Evolutionary conservation across 2,329 filamentous ascomycete species (phyloP), one percentile per base, ranked within the genome.

Genomic region (Neonectria hederae): DNA sequence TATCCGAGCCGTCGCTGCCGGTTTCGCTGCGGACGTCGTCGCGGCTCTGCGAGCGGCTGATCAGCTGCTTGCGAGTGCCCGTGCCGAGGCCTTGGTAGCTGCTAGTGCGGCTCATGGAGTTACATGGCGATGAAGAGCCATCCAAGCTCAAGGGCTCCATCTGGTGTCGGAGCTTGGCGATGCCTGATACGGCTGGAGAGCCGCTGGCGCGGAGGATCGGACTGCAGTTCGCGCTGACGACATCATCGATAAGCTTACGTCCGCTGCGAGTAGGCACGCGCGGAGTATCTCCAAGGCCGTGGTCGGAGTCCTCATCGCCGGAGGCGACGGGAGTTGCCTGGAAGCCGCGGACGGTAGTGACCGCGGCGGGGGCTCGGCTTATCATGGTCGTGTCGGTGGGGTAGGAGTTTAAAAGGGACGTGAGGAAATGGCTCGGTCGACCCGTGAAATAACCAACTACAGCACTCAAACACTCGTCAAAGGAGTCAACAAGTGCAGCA

Each of bases 81-180:
- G 68, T 69, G 6, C 63, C 68, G 5, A 67, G 66, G 45, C 74
- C 74, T 30, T 70, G 71, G 21, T 69, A 73, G 72, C 83, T 86
- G 73, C 82, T 84, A 70, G 79, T 84, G 68, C 82, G 86, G 21
- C 85, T 85, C 73, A 86, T 81, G 35, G 86, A 89, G 69, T 82
- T 86, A 53, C 83, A 83, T 49, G 86, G 85, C 3, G 88, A 84
- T 2, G 88, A 84, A 49, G 79, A 80, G 21, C 74, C 80, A 66
- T 89, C 86, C 14, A 97, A 83, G 73, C 87, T 92, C 58, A 97
- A 82, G 2, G 90, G 88, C 65, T 97, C 94, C 62, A 97, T 84
- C 75, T 96, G 91, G 76, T 90, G 84, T 76, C 93, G 93, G 74
- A 97, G 82, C 72, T 90, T 92, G 74, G 92, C 92, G 72, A 97